phyloP scores from a whole-genome alignment of 2,329 filamentous ascomycete species.

The Lachnellula cervina region DNA sequence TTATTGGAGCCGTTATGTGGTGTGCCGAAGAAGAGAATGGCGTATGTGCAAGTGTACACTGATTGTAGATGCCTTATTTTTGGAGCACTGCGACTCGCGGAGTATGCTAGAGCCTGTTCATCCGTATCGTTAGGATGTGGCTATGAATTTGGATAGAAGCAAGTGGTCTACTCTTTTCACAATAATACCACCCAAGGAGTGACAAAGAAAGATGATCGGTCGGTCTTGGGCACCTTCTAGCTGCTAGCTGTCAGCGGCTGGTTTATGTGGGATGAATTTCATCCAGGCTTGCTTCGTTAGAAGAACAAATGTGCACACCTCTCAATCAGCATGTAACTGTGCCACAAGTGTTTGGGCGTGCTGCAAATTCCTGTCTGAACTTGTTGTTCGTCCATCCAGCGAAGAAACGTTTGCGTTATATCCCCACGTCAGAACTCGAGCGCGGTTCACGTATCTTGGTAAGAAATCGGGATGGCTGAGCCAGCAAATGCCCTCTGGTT shows the following conservation, averaged over 20 bases:
- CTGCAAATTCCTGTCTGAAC: constrained; percentile 5
- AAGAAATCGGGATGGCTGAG: constrained; percentile 29
- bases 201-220: constrained; percentile 20
- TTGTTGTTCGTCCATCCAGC: neutral
- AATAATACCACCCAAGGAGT: constrained; percentile 17
- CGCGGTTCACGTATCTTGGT: constrained; percentile 27
- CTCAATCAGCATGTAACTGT: constrained; percentile 3
- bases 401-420: constrained; percentile 21
- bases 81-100: constrained; percentile 20
- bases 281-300: too few species aligned
- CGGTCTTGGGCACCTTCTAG: constrained; percentile 1
- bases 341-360: constrained; percentile 12
- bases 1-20: constrained; percentile 35
- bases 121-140: neutral
- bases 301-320: neutral
- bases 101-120: constrained; percentile 34
- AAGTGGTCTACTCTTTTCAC: constrained; percentile 20
- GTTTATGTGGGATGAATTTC: neutral
- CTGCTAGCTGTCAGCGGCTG: neutral
- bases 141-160: neutral
- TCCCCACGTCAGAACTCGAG: constrained; percentile 29
- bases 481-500: constrained; percentile 31
- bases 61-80: constrained; percentile 31
- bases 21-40: constrained; percentile 35
- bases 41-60: constrained; percentile 36